Base-by-base conservation (phyloP, 768 basidiomycete species). In the Exidia glandulosa region DNA sequence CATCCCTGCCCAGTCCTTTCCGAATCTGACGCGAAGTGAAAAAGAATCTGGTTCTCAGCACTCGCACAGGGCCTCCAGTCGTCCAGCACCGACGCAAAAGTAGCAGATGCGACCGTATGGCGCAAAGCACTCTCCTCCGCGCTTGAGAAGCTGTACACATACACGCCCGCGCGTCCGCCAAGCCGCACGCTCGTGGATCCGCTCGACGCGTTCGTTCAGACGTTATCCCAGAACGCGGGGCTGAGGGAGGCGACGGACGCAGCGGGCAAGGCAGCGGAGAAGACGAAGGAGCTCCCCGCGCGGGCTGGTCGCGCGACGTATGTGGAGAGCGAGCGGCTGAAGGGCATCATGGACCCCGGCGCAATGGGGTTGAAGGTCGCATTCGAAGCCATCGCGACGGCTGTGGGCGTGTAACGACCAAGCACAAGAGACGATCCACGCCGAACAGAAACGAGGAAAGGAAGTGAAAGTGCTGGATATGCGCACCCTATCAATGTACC, bases 171-270 rank as follows among this genome's bases (percentile, higher is more conserved):
- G 14, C 84, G 94, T 30, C 86, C 87, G 2, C 93, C 93, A 3
- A 91, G 89, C 2, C 84, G 94, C 66, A 96, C 94, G 7, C 83
- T 97, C 34, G 80, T 97, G n/a, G 94, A 97, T 72, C 92, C 94
- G 7, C 79, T 97, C 25, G 78, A 82, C 37, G 87, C 89, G 2
- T 94, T 95, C 70, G 77, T 88, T 47, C 70, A 76, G 3, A 72
- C 77, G 23, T 74, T 86, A 29, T 69, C 72, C 37, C 65, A 27
- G 25, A 69, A 5, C 25, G 30, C 13, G 3, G 54, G 50, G 63
- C 12, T 60, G 67, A 48, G 65, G 70, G 63, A 66, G 25, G 59
- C 59, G 30, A 77, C 78, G 59, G 73, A 84, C 27, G 70, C 67
- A 2, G 87, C 91, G 0, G 83, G 87, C 41, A 71, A 72, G 57